Base-by-base conservation (phyloP, 176 grass and related monocot genomes). In the Ananas comosus region DNA sequence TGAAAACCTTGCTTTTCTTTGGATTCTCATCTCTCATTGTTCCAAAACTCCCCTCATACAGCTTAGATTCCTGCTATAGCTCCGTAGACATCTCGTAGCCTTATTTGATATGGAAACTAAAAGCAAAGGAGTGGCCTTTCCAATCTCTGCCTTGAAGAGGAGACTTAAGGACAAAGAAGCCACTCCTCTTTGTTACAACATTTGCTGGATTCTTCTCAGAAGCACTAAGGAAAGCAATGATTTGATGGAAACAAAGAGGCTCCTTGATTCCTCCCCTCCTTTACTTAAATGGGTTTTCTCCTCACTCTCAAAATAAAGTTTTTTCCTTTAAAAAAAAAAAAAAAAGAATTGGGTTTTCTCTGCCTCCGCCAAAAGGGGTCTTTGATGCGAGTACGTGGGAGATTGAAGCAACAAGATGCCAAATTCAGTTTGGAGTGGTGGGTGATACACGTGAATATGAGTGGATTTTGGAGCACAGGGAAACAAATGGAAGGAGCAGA, bases 1-100 rank as follows among this genome's bases (percentile, higher is more conserved):
- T 16, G 51, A 65, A 64, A 71, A 96, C 92, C 92, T 89, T 96
- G 88, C 86, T 89, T 83, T 85, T 96, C 76, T 85, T 96, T 80
- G 72, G 75, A 77, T 81, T 61, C 56, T 61, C 92, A 96, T 92
- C 88, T 76, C 84, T 83, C 92, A 96, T 96, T 76, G 88, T 87
- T 89, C 73, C 56, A 67, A 66, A 65, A 65, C 75, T 71, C 75
- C 56, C 76, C 76, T 82, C 92, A 91, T 88, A 77, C 85, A 96
- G 75, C 64, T 23, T 22, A 73, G 64, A 64, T 19, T 10, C 56
- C 56, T 61, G 56, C 56, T 61, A 21, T 22, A 61, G 17, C 56
- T 18, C 56, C 21, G 0, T 10, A 19, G 56, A 61, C 56, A 61
- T 61, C n/a, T 61, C 33, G 5, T 7, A 19, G 56, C 17, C 21